Percentiles rank a stretch among this genome's conserved stretches.
These are phyloP conservation scores for Candida mesenterica DNA, from an alignment of 1,139 yeast species.

Conservation along the genomic window DNA sequence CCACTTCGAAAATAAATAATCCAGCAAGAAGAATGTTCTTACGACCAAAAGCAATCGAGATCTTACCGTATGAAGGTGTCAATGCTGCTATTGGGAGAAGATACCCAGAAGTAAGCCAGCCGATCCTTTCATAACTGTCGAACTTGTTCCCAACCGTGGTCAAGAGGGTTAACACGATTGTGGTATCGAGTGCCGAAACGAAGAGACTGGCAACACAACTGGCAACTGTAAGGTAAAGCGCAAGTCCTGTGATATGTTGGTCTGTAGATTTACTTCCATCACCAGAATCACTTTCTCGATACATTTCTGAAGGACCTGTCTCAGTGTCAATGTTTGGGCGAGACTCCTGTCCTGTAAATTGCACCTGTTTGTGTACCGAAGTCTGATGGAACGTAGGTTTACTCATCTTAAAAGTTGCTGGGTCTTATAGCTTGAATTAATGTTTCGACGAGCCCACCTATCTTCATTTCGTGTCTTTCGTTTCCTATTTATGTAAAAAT, in stretches of 20 bases:
- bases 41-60: slow-evolving; percentile 23
- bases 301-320: background rate
- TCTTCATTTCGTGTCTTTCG: too few relatives aligned
- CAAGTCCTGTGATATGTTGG: slow-evolving; percentile 18
- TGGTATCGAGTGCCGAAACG: slow-evolving; percentile 23
- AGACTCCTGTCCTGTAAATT: too few relatives aligned
- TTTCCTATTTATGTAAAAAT: too few relatives aligned
- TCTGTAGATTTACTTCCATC: slow-evolving; percentile 21
- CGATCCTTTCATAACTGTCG: slow-evolving; percentile 18
- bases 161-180: slow-evolving; percentile 23
- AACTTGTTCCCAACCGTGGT: slow-evolving; percentile 20
- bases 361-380: too few relatives aligned
- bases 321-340: too few relatives aligned
- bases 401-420: too few relatives aligned
- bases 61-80: slow-evolving; percentile 22
- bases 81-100: slow-evolving; percentile 21
- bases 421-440: too few relatives aligned
- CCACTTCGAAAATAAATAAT: slow-evolving; percentile 19
- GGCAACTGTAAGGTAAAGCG: slow-evolving; percentile 14
- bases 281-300: slow-evolving; percentile 22
- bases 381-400: too few relatives aligned
- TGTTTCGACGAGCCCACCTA: too few relatives aligned
- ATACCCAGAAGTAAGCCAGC: slow-evolving; percentile 23
- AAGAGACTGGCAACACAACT: slow-evolving; percentile 19
- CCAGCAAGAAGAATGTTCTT: slow-evolving; percentile 19